Evolutionary conservation across 768 basidiomycete genomes (phyloP).

Genomic region (Leccinum barrowsii): DNA sequence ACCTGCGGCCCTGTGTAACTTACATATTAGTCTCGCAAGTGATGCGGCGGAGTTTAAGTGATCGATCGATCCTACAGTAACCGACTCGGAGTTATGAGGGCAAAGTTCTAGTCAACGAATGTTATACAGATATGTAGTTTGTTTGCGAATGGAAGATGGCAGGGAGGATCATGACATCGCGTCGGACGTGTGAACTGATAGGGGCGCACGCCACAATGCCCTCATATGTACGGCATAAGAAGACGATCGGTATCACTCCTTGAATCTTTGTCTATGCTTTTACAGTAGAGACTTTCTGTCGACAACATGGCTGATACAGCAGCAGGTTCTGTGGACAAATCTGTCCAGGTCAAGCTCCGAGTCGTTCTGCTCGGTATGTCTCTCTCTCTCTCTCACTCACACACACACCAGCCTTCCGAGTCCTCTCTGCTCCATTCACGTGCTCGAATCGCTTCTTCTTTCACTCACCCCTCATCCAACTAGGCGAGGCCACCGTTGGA

Average conservation of each 20-base stretch:
- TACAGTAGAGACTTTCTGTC: conserved; percentile 5
- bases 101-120: too few species aligned
- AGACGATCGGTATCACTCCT: background rate
- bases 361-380: conserved; percentile 87
- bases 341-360: conserved; percentile 97
- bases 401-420: background rate
- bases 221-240: too few species aligned
- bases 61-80: too few species aligned
- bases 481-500: conserved; percentile 97
- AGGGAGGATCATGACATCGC: too few species aligned
- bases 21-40: too few species aligned
- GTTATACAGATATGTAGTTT: too few species aligned
- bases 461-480: background rate
- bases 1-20: too few species aligned
- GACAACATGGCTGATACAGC: conserved; percentile 67
- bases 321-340: conserved; percentile 77
- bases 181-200: too few species aligned
- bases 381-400: background rate
- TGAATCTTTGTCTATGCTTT: conserved; percentile 1
- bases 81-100: too few species aligned
- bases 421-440: background rate
- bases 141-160: too few species aligned
- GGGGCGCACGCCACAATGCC: too few species aligned
- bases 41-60: too few species aligned
- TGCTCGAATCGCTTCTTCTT: background rate